Evolutionary conservation across 2,329 filamentous ascomycete species (phyloP), one percentile per base, ranked within the genome.

Genomic region (Colletotrichum karsti): DNA sequence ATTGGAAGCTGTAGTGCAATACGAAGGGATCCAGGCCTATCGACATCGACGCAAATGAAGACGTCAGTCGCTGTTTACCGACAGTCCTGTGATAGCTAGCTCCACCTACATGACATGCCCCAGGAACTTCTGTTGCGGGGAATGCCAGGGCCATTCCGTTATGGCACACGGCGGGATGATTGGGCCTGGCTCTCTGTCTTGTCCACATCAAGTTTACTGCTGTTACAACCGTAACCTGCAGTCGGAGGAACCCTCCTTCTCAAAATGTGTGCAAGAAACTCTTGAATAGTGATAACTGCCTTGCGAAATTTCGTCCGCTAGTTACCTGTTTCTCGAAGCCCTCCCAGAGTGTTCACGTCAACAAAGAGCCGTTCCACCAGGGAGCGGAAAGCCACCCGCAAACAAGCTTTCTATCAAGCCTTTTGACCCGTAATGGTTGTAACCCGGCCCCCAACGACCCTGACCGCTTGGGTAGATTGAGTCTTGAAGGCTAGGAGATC

Each of bases 61-160:
- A 8, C 18, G 30, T 18, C 24, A 18, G 9, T 7, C 10, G 22
- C 9, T 18, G 7, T 63, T 30, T 10, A 48, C 39, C 15, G 41
- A 24, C 12, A 26, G 9, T 48, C 12, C n/a, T 35, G 18, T 35
- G 18, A 18, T 24, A 28, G 24, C 55, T 4, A 35, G 37, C 22
- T 20, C 60, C 60, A 57, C 51, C 28, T 26, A 18, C 24, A n/a
- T 3, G 37, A 24, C 18, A 37, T 15, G 42, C 42, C 15, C 56
- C 28, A 37, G 30, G 60, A 63, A 57, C 51, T 57, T 63, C 51
- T 63, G 51, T 46, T 63, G 60, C 28, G 41, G 41, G 41, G 28
- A 22, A 20, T 12, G 7, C 22, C n/a, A 20, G 51, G 28, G 24
- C 28, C n/a, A 13, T 59, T 6, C 8, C 50, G 22, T 24, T 5